Base-by-base conservation (phyloP, 208 protist species). In the Zelonia costaricensis region DNA sequence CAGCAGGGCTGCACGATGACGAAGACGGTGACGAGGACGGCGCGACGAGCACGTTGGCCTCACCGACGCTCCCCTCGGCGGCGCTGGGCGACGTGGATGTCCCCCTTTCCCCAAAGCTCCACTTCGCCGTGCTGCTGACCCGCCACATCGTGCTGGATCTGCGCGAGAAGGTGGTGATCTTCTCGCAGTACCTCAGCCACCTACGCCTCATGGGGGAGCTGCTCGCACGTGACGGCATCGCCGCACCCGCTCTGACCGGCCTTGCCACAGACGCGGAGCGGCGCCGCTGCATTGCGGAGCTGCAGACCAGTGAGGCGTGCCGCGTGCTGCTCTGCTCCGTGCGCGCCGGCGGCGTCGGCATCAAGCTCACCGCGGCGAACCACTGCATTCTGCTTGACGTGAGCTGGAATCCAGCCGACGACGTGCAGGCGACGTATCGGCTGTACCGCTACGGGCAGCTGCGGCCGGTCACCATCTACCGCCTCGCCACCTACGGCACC, bases 371-470 rank as follows among this genome's bases (percentile, higher is more conserved):
- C 5, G 76, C 82, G 0, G 97, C 97, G 12, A 96, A 93, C 63
- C 87, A 93, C 66, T 97, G 98, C 55, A 88, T 99, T 30, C 53
- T 99, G 23, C 91, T 98, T 55, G 97, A 99, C 58, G 84, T 95
- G 13, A 87, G 82, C 56, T 98, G 94, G 92, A 97, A 98, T 64
- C 92, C 94, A 1, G 59, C 89, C 0, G 76, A 92, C 54, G 92
- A 97, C 64, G 67, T 76, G 18, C 93, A 98, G 80, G 97, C 97
- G 2, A 96, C 95, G 27, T 97, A 96, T 69, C 91, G 97, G 8
- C 74, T 97, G 0, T 98, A 96, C 72, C 82, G 97, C 30, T 96
- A 94, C 56, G 97, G 98, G 10, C 97, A 99, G 80, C 69, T 56
- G 45, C 66, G 82, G 16, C 80, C 92, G 1, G 97, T 98, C 0